Evolutionary conservation across 1,284 basidiomycete species (phyloP).

Genomic region (Phenoliferia sp.): DNA sequence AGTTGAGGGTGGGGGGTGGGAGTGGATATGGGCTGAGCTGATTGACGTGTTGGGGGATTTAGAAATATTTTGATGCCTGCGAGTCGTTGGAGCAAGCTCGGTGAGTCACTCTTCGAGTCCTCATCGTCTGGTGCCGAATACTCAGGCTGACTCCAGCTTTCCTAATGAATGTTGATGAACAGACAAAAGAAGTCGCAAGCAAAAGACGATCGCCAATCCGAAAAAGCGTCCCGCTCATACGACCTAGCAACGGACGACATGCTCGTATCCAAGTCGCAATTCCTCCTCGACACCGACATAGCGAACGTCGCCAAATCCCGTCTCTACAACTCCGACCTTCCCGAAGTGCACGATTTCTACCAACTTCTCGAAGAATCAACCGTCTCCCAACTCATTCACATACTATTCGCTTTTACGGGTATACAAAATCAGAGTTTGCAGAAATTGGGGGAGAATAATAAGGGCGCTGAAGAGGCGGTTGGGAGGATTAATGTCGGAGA

Average conservation of each 20-base stretch:
- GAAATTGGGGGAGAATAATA: neutral
- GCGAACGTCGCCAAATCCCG: constrained; percentile 24
- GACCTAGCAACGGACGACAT: constrained; percentile 20
- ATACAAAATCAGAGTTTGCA: constrained; percentile 11
- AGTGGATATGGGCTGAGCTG: no score
- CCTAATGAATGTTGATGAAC: no score
- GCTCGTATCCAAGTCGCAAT: constrained; percentile 22
- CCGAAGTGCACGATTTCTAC: constrained; percentile 23
- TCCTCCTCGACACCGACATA: constrained; percentile 21
- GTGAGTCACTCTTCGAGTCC: no score
- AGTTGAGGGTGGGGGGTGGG: no score
- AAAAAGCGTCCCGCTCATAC: constrained; percentile 21
- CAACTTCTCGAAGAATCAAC: constrained; percentile 20
- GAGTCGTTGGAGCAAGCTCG: constrained; percentile 23
- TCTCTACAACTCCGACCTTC: constrained; percentile 25
- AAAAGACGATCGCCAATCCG: constrained; percentile 12
- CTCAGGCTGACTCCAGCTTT: no score
- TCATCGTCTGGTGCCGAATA: no score
- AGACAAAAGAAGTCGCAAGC: constrained; percentile 19
- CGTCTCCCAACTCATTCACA: constrained; percentile 12
- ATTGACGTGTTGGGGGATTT: no score
- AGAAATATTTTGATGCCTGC: constrained; percentile 24
- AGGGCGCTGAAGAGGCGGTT: constrained; percentile 1
- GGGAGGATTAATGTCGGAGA: constrained; percentile 9
- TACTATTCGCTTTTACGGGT: constrained; percentile 3